Percentiles rank a stretch among this genome's conserved stretches.
phyloP scores from a whole-genome alignment of 208 protist genomes.

The Wallacemonas sp. region DNA sequence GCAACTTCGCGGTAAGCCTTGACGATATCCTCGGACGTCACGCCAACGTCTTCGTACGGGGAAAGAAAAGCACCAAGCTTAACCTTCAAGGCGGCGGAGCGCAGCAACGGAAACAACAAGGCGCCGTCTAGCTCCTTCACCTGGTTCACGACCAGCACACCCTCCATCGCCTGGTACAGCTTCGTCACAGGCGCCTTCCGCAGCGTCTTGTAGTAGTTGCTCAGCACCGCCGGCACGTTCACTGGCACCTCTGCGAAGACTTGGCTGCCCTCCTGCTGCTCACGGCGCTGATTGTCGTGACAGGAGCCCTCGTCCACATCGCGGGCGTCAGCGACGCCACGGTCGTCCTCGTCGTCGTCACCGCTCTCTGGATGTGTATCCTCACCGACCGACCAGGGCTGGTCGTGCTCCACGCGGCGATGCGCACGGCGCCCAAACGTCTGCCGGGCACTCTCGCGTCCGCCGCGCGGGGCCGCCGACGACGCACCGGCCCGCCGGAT shows the following conservation, averaged over 20 bases:
- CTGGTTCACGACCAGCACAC: conserved; percentile 79
- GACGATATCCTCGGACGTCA: conserved; percentile 46
- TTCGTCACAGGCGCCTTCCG: conserved; percentile 36
- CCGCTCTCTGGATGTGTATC: background rate
- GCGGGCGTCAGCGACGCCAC: background rate
- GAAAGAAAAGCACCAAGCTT: conserved; percentile 73
- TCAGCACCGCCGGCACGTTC: conserved; percentile 24
- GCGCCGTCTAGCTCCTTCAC: conserved; percentile 55
- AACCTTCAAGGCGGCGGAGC: conserved; percentile 79
- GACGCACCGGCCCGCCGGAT: background rate
- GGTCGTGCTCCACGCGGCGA: background rate
- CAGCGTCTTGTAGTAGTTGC: conserved; percentile 33
- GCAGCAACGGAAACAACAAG: conserved; percentile 72
- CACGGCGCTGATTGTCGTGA: conserved; percentile 8
- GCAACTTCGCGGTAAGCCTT: conserved; percentile 68
- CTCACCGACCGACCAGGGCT: background rate
- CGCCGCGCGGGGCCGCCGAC: background rate
- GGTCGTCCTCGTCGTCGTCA: conserved; percentile 7
- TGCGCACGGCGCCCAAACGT: background rate
- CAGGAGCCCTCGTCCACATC: background rate
- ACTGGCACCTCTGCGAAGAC: conserved; percentile 23
- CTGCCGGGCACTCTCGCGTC: background rate
- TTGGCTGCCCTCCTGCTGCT: conserved; percentile 15
- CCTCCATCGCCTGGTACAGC: conserved; percentile 52
- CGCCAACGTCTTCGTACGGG: conserved; percentile 72